These are phyloP conservation scores for Oryza brachyantha DNA, from an alignment of 176 grass and related monocot species.

Conservation along the genomic window DNA sequence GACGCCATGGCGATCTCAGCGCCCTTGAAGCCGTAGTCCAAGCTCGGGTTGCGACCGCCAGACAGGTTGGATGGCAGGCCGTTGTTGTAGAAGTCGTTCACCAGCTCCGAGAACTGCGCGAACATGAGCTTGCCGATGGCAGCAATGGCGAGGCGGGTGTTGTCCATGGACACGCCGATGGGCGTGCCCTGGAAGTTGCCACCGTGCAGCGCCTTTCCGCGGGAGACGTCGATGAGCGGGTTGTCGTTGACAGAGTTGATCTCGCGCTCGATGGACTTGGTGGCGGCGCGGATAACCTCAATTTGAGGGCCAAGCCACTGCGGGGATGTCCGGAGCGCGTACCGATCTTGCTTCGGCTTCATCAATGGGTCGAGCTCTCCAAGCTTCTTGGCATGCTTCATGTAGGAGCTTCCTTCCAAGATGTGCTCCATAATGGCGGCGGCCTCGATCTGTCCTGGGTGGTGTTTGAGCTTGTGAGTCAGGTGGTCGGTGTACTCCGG, in stretches of 20 bases:
- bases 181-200: constrained; percentile 85
- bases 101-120: constrained; percentile 76
- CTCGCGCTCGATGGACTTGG: constrained; percentile 84
- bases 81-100: constrained; percentile 92
- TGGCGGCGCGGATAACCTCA: constrained; percentile 70
- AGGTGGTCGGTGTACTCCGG: constrained; percentile 86
- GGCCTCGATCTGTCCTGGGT: constrained; percentile 77
- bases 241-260: constrained; percentile 97
- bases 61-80: constrained; percentile 77
- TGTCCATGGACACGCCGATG: constrained; percentile 92
- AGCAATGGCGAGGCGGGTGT: constrained; percentile 63
- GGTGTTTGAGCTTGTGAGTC: constrained; percentile 85
- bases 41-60: constrained; percentile 69
- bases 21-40: constrained; percentile 88
- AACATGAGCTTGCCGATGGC: constrained; percentile 92
- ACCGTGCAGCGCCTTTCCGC: constrained; percentile 60
- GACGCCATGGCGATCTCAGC: constrained; percentile 86
- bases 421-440: constrained; percentile 88
- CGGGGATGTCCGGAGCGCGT: constrained; percentile 75
- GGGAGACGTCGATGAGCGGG: constrained; percentile 74
- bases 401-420: constrained; percentile 75
- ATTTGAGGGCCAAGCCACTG: constrained; percentile 86
- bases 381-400: constrained; percentile 68
- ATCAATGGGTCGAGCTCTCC: constrained; percentile 70
- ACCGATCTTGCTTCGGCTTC: constrained; percentile 84